A percentile compares a stretch with the other conserved stretches of the same genome.
These are phyloP conservation scores for Fusarium chlamydosporum DNA, from an alignment of 2,329 filamentous ascomycete species.

Conservation along the genomic window DNA sequence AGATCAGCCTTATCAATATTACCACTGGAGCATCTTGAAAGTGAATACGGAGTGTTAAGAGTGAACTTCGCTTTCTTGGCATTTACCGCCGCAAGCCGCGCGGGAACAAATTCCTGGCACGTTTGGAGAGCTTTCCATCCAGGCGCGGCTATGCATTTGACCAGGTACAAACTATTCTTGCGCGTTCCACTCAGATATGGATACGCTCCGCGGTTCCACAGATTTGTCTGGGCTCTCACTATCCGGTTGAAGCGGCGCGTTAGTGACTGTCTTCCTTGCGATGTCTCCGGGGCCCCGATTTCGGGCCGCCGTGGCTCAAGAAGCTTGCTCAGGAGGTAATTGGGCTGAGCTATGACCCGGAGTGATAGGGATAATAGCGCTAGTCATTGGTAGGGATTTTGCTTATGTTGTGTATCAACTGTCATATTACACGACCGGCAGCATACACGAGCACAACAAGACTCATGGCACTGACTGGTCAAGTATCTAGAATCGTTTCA, in stretches of 20 bases:
- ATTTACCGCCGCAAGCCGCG: conserved; percentile 4
- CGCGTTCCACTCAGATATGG: not conserved
- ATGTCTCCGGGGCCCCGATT: conserved; percentile 1
- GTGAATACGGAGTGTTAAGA: too few relatives aligned
- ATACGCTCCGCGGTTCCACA: not conserved
- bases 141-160: not conserved
- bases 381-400: not conserved
- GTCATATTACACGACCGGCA: too few relatives aligned
- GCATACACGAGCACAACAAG: not conserved
- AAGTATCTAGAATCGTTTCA: not conserved
- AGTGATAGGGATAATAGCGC: too few relatives aligned
- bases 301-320: not conserved
- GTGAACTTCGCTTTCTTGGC: not conserved
- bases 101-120: not conserved
- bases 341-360: not conserved
- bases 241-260: not conserved
- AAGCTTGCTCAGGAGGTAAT: not conserved
- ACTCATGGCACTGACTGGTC: not conserved
- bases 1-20: not conserved
- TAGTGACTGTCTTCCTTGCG: not conserved
- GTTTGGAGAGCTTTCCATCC: not conserved
- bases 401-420: not conserved
- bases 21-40: not conserved
- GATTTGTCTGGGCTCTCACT: conserved; percentile 8
- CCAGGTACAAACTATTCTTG: not conserved